Evolutionary conservation across 139 green algal genomes (phyloP).

Genomic region (Eudorina sp.): DNA sequence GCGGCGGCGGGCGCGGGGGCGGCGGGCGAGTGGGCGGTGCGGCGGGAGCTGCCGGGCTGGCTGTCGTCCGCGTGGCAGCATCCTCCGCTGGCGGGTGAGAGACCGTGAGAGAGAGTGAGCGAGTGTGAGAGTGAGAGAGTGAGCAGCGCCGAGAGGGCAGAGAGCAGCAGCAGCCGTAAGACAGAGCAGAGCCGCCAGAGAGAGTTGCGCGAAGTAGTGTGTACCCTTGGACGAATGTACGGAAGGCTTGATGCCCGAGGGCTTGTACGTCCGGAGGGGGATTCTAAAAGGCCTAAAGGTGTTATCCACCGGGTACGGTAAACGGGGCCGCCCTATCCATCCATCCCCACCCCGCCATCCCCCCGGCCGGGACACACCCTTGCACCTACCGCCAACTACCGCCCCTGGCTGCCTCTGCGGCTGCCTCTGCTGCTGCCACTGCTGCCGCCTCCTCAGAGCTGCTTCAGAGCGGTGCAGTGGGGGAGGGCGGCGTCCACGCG

Average conservation of each 20-base stretch:
- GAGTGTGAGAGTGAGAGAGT: not conserved
- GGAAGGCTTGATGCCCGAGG: not conserved
- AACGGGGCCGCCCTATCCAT: not conserved
- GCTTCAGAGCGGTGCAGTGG: conserved; percentile 33
- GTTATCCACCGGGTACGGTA: not conserved
- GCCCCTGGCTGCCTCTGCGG: not conserved
- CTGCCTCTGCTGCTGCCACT: not conserved
- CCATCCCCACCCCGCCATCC: no score
- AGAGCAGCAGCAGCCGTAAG: no score
- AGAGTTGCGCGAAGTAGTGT: no score
- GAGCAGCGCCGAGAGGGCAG: not conserved
- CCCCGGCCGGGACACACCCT: no score
- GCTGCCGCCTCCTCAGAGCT: conserved; percentile 11
- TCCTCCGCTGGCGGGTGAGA: conserved; percentile 51
- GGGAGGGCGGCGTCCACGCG: conserved; percentile 21
- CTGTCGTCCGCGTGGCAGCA: not conserved
- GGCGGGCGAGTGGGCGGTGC: conserved; percentile 27
- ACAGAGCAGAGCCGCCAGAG: no score
- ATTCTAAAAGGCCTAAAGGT: not conserved
- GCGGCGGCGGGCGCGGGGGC: conserved; percentile 47
- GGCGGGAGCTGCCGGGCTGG: conserved; percentile 13
- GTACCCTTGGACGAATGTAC: no score
- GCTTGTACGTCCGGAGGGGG: not conserved
- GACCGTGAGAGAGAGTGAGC: no score
- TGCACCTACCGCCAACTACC: not conserved